These are phyloP conservation scores for Boletus albobrunnescens DNA, from an alignment of 1,284 basidiomycete genomes.

Conservation along the genomic window DNA sequence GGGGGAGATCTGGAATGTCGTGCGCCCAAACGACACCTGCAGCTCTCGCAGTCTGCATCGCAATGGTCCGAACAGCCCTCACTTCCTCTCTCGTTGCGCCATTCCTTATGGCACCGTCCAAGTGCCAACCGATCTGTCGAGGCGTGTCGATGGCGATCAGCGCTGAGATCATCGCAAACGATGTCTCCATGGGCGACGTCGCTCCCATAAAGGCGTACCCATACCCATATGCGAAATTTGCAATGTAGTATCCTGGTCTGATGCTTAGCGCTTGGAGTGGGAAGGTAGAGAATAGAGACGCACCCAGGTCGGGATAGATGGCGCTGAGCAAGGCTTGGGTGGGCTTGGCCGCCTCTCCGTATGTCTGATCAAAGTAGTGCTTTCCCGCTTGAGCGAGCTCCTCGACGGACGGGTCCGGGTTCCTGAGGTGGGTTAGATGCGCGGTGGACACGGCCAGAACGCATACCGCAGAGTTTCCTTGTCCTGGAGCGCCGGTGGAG, in stretches of 20 bases:
- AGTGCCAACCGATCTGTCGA: constrained; percentile 34
- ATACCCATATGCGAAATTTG: constrained; percentile 31
- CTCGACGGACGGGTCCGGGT: constrained; percentile 36
- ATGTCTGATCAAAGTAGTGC: constrained; percentile 43
- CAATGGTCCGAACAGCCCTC: constrained; percentile 40
- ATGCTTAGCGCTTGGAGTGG: not conserved
- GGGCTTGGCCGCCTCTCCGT: constrained; percentile 45
- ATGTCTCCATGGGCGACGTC: constrained; percentile 30
- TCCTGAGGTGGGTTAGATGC: constrained; percentile 27
- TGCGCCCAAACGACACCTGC: constrained; percentile 21
- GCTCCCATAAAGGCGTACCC: constrained; percentile 26
- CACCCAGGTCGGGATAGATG: constrained; percentile 59
- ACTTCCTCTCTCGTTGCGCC: constrained; percentile 41
- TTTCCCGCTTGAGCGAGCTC: constrained; percentile 43
- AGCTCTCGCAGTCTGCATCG: constrained; percentile 36
- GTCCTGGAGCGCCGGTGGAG: constrained; percentile 41
- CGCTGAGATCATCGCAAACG: constrained; percentile 34
- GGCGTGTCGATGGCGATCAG: constrained; percentile 36
- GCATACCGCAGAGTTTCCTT: constrained; percentile 37
- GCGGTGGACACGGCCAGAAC: not conserved
- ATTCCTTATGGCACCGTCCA: constrained; percentile 33
- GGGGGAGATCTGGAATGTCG: constrained; percentile 15
- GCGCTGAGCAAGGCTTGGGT: constrained; percentile 42
- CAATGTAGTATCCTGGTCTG: constrained; percentile 18
- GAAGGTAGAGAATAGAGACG: constrained; percentile 1